These are phyloP conservation scores for Piper betle DNA, from an alignment of 164 flowering plant genomes.

Conservation along the genomic window DNA sequence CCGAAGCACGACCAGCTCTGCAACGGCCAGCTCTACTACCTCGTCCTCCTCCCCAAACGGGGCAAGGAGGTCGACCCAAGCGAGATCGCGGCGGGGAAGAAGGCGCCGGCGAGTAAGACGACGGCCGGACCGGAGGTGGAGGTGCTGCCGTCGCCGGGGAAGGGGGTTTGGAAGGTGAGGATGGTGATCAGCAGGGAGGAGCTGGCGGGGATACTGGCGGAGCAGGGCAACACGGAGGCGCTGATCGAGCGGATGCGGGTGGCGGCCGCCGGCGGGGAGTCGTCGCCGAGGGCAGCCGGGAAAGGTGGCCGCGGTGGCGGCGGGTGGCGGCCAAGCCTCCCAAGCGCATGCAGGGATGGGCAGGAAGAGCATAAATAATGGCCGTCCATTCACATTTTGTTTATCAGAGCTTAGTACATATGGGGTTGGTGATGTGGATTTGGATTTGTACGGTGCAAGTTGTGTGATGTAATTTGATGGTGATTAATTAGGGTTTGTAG, in stretches of 20 bases:
- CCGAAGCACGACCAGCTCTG: conserved; percentile 20
- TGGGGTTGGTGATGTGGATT: too few species aligned
- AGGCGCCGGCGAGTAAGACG: conserved; percentile 6
- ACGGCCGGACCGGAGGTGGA: conserved; percentile 23
- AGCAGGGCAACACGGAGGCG: conserved; percentile 48
- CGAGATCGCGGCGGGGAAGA: conserved; percentile 1
- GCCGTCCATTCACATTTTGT: too few species aligned
- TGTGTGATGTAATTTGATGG: too few species aligned
- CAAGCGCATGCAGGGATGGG: background rate
- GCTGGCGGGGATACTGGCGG: conserved; percentile 47
- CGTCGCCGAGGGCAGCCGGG: conserved; percentile 9
- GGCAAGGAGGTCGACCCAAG: background rate
- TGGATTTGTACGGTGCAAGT: too few species aligned
- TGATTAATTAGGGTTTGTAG: too few species aligned
- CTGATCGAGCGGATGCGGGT: conserved; percentile 53
- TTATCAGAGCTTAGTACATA: too few species aligned
- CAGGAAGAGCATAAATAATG: background rate
- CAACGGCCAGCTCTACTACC: conserved; percentile 34
- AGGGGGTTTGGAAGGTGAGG: conserved; percentile 65
- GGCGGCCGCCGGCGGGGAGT: conserved; percentile 21
- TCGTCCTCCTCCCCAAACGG: conserved; percentile 22
- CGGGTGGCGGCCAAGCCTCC: background rate
- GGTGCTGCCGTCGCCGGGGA: conserved; percentile 32
- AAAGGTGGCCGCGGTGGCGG: background rate
- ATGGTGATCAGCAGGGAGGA: conserved; percentile 40